Conservation (phyloP, 345 rosid genomes). For the Xanthoceras sorbifolium region DNA sequence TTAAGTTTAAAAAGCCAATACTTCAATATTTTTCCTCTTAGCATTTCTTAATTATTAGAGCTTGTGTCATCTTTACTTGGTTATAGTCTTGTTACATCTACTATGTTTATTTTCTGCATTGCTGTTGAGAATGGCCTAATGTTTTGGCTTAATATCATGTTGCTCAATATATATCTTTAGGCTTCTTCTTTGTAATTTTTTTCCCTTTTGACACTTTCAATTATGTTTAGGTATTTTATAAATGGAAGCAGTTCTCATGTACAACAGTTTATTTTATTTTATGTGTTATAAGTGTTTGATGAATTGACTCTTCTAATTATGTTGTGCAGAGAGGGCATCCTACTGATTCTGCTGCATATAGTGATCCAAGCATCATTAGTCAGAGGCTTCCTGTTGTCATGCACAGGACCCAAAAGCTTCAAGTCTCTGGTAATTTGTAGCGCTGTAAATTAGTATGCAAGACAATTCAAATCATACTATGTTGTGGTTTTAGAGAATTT, state of each 20-base stretch:
- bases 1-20: background rate
- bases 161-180: background rate
- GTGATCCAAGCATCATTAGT: slow-evolving; percentile 84
- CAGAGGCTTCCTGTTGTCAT: slow-evolving; percentile 83
- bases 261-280: background rate
- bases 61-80: background rate
- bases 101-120: background rate
- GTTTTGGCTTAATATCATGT: background rate
- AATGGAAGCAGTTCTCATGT: slow-evolving; percentile 2
- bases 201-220: background rate
- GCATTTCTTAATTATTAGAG: background rate
- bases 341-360: slow-evolving; percentile 67
- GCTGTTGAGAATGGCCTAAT: background rate
- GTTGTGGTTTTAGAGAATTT: slow-evolving; percentile 17
- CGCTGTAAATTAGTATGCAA: slow-evolving; percentile 25
- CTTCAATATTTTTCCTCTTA: background rate
- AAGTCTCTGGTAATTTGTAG: slow-evolving; percentile 43
- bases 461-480: slow-evolving; percentile 18
- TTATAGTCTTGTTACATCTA: background rate
- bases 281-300: slow-evolving; percentile 17
- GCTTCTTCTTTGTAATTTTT: background rate
- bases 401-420: slow-evolving; percentile 72
- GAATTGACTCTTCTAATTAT: slow-evolving; percentile 19
- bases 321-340: slow-evolving; percentile 88
- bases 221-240: background rate